Evolutionary conservation across 495 filamentous ascomycete species (phyloP), one percentile per base, ranked within the genome.

Genomic region (Aspergillus funiculosus): DNA sequence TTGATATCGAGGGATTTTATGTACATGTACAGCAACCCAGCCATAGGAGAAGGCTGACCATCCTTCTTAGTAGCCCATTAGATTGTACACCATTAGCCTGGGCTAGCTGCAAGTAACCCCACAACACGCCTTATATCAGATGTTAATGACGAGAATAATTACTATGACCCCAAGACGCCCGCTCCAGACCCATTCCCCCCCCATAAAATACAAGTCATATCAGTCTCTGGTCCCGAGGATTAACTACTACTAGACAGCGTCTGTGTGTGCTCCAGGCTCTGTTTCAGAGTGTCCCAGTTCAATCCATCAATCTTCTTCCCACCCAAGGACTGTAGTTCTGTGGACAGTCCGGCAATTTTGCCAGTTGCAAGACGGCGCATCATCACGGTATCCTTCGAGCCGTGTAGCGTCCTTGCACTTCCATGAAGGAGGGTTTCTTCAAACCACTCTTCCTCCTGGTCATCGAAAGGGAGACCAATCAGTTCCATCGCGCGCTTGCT

Each of bases 391-490:
- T 87, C 82, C 52, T 70, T 82, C 1, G 84, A 76, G 0, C 76
- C 79, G 39, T 74, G 76, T 1, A 81, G 58, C n/a, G 67, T 68
- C 48, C 69, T 77, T 6, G 80, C 83, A 34, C 75, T 79, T 11
- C 83, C 83, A 20, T 70, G 66, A 6, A 75, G 63, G 26, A 92
- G 56, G 41, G 72, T 78, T 11, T 81, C 75, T 41, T 79, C 77
- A 41, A 90, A 79, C 86, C 86, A 90, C 29, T 60, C 51, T 57
- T 87, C 85, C 63, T 92, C 87, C 26, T 76, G 69, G 5, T 69
- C 66, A 41, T 74, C 76, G 20, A 89, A 75, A 3, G 86, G 83
- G 49, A 89, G 63, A 48, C 78, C 80, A 22, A 86, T 78, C 8
- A 92, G 64, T 54, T 89, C 85, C 57, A 79, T 76, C 4, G 77